A percentile compares a stretch with the other conserved stretches of the same genome.
Evolutionary conservation across 2,329 filamentous ascomycete genomes (phyloP).

Genomic region (Gnomoniopsis smithogilvyi): DNA sequence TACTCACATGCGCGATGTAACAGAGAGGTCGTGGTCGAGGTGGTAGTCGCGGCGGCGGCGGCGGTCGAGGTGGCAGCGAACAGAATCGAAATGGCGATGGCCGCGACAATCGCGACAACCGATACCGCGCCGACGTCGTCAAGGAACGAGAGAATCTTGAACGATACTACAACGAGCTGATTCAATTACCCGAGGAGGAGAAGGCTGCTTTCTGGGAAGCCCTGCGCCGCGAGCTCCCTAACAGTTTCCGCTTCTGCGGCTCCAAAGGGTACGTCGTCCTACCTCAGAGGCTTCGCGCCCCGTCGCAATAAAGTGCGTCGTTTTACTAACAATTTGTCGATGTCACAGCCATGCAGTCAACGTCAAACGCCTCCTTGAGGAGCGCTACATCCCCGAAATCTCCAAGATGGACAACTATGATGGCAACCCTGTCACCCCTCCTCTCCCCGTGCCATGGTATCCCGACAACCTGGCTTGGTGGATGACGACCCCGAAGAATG

Average conservation of each 20-base stretch:
- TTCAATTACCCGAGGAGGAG: slow-evolving; percentile 75
- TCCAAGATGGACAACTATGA: slow-evolving; percentile 79
- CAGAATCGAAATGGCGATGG: slow-evolving; percentile 26
- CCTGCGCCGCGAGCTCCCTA: slow-evolving; percentile 81
- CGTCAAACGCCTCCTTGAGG: slow-evolving; percentile 83
- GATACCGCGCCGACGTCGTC: slow-evolving; percentile 54
- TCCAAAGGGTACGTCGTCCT: slow-evolving; percentile 70
- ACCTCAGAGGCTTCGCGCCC: neutral
- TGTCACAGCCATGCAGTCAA: slow-evolving; percentile 74
- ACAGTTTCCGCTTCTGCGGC: slow-evolving; percentile 96
- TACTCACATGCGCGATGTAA: neutral
- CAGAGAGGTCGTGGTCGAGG: slow-evolving; percentile 29
- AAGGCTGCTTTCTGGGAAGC: slow-evolving; percentile 79
- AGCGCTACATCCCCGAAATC: slow-evolving; percentile 88
- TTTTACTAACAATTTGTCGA: neutral
- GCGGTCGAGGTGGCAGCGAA: slow-evolving; percentile 34
- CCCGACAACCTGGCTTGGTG: slow-evolving; percentile 93
- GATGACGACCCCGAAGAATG: slow-evolving; percentile 97
- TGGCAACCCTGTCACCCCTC: slow-evolving; percentile 76
- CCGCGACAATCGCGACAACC: slow-evolving; percentile 38
- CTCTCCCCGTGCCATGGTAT: slow-evolving; percentile 83
- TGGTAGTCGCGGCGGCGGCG: slow-evolving; percentile 31
- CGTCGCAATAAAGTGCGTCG: neutral
- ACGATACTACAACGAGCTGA: slow-evolving; percentile 77
- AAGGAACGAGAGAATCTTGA: slow-evolving; percentile 85